phyloP scores from a whole-genome alignment of 2,329 filamentous ascomycete species.

The Colletotrichum sp. region DNA sequence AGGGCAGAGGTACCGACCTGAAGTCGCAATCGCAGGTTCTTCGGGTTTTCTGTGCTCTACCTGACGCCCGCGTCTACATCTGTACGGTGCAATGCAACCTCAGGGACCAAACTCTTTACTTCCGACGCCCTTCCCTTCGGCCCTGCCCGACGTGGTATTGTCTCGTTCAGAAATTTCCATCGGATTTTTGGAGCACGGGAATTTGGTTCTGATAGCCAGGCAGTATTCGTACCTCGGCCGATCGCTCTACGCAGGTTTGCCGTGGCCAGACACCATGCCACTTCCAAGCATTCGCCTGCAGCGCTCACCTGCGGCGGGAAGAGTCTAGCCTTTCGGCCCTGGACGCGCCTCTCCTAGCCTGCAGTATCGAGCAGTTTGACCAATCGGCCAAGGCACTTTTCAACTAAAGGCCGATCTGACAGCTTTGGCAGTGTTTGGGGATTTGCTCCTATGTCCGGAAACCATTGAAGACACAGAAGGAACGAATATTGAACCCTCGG shows the following conservation, averaged over 20 bases:
- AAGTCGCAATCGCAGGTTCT: background rate
- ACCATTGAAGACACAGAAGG: background rate
- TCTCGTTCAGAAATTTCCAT: background rate
- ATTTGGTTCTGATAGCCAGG: background rate
- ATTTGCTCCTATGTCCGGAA: background rate
- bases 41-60: background rate
- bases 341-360: background rate
- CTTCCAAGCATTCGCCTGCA: background rate
- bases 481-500: background rate
- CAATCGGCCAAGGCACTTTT: background rate
- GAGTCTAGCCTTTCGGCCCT: background rate
- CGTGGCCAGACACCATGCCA: conserved; percentile 8
- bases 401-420: background rate
- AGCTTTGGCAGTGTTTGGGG: background rate
- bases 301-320: background rate
- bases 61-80: background rate
- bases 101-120: background rate
- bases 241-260: background rate
- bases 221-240: background rate
- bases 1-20: background rate
- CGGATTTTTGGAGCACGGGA: background rate
- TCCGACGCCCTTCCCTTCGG: background rate
- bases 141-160: background rate
- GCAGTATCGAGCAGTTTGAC: background rate
- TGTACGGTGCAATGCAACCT: background rate